These are phyloP conservation scores for Trypanosoma mega DNA, from an alignment of 208 protist genomes.

Conservation along the genomic window DNA sequence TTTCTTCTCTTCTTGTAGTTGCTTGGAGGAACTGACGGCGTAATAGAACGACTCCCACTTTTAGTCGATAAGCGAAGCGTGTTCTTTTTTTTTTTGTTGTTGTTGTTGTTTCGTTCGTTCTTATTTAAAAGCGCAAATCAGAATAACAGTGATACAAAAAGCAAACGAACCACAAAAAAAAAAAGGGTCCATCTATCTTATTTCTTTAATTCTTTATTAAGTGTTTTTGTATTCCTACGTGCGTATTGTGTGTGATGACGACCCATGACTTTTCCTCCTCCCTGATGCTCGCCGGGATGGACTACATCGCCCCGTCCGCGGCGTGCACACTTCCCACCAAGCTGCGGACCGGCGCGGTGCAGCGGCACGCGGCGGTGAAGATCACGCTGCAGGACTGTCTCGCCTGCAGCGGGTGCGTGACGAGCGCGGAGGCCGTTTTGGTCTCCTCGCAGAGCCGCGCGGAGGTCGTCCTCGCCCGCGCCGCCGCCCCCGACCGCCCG, in stretches of 20 bases:
- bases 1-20: too few relatives aligned
- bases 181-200: too few relatives aligned
- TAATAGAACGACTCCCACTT: too few relatives aligned
- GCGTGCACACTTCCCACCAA: conserved; percentile 53
- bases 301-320: conserved; percentile 83
- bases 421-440: conserved; percentile 96
- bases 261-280: conserved; percentile 47
- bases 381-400: conserved; percentile 88
- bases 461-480: conserved; percentile 35
- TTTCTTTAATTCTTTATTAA: too few relatives aligned
- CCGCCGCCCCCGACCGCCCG: conserved; percentile 17
- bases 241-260: too few relatives aligned
- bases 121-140: too few relatives aligned
- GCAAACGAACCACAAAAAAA: conserved; percentile 3
- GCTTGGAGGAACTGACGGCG: too few relatives aligned
- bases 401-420: conserved; percentile 96
- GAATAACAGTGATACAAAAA: too few relatives aligned
- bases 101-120: too few relatives aligned
- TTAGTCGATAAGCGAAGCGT: too few relatives aligned
- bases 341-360: conserved; percentile 5
- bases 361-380: conserved; percentile 51
- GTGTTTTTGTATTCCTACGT: too few relatives aligned
- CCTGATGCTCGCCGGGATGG: conserved; percentile 76
- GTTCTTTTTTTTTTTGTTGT: too few relatives aligned
- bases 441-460: conserved; percentile 75